Evolutionary conservation across 305 asterid species (phyloP).

Genomic region (Solanum hybrid): DNA sequence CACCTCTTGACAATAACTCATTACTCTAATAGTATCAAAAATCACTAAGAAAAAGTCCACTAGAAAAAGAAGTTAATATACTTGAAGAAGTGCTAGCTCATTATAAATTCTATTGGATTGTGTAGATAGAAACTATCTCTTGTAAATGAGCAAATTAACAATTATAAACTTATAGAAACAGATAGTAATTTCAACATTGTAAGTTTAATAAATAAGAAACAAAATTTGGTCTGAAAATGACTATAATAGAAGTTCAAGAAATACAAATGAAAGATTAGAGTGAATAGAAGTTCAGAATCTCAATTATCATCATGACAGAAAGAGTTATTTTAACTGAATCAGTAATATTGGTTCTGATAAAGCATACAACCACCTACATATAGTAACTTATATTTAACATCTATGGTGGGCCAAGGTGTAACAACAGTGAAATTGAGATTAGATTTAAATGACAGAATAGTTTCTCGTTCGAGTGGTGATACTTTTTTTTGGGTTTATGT

Average conservation of each 20-base stretch:
- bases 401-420: not conserved
- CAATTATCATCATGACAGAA: not conserved
- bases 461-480: not conserved
- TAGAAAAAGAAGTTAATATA: not conserved
- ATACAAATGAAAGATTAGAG: not conserved
- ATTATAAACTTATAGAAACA: not conserved
- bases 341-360: not conserved
- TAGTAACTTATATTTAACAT: not conserved
- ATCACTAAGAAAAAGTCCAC: not conserved
- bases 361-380: not conserved
- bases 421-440: not conserved
- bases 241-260: not conserved
- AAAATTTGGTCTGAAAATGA: not conserved
- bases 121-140: too few relatives aligned
- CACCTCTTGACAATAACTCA: not conserved
- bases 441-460: not conserved
- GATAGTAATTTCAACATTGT: not conserved
- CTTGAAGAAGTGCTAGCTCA: not conserved
- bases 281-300: not conserved
- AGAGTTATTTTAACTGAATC: not conserved
- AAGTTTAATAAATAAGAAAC: not conserved
- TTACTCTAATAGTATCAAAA: not conserved
- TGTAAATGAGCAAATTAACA: not conserved
- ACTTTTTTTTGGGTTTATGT: not conserved
- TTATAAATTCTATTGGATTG: not conserved